Conservation (phyloP, 306 rosid genomes). For the Oxytropis ochrocephala region DNA sequence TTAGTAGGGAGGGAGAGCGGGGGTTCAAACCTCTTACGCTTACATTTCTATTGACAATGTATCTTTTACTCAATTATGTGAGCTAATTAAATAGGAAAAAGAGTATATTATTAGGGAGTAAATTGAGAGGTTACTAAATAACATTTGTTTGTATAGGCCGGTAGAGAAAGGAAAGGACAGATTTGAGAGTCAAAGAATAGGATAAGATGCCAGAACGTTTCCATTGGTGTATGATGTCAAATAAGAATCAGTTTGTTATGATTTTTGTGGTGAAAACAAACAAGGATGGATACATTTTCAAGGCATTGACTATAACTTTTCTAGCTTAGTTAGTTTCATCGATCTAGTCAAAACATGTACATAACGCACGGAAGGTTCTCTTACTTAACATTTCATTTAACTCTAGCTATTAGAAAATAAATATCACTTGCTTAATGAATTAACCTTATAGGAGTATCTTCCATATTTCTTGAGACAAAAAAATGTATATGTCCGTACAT, state of each 20-base stretch:
- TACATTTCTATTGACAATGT: no score
- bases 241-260: slow-evolving; percentile 42
- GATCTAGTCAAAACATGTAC: no score
- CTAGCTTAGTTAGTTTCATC: neutral
- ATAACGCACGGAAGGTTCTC: neutral
- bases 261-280: slow-evolving; percentile 31
- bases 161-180: neutral
- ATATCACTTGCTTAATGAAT: neutral
- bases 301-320: slow-evolving; percentile 29
- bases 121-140: no score
- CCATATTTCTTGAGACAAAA: neutral
- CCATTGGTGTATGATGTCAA: slow-evolving; percentile 23
- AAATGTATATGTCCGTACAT: neutral
- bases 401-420: neutral
- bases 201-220: slow-evolving; percentile 1
- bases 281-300: slow-evolving; percentile 23
- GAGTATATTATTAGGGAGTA: no score
- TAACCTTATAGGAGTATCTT: neutral
- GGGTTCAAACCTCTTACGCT: no score
- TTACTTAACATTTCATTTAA: neutral
- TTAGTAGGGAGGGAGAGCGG: no score
- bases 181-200: slow-evolving; percentile 20
- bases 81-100: no score
- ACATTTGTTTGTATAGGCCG: neutral
- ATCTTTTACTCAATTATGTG: no score